These are phyloP conservation scores for Diaporthe humulicola DNA, from an alignment of 2,329 filamentous ascomycete genomes.

Conservation along the genomic window DNA sequence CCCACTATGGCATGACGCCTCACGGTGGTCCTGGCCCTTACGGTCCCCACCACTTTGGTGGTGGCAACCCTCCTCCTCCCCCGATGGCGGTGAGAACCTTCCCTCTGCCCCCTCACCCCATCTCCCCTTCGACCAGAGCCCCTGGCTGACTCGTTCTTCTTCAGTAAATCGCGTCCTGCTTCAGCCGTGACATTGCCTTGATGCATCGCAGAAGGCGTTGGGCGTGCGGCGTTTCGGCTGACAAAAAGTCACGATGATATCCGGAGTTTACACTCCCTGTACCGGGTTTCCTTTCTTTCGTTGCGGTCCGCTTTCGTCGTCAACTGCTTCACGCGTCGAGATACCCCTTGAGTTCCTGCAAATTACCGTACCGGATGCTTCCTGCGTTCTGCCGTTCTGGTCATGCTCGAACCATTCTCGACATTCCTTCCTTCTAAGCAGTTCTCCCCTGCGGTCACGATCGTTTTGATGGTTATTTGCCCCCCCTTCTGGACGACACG, in stretches of 20 bases:
- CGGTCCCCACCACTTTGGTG: conserved; percentile 62
- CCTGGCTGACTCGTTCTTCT: conserved; percentile 1
- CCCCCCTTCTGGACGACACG: conserved; percentile 27
- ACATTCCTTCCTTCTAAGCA: conserved; percentile 32
- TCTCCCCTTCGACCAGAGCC: background rate
- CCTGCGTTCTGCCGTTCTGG: conserved; percentile 30
- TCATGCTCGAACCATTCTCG: conserved; percentile 31
- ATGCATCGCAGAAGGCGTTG: conserved; percentile 42
- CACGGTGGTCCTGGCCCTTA: conserved; percentile 57
- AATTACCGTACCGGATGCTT: conserved; percentile 28
- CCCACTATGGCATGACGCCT: conserved; percentile 64
- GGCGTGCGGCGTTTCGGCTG: conserved; percentile 41
- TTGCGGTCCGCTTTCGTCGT: conserved; percentile 37
- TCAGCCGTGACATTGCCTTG: conserved; percentile 40
- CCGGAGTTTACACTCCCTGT: conserved; percentile 38
- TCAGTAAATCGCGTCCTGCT: conserved; percentile 37
- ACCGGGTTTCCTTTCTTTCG: conserved; percentile 38
- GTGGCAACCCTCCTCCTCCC: conserved; percentile 43
- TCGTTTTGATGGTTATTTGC: conserved; percentile 29
- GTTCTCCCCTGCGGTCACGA: conserved; percentile 28
- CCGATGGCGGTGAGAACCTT: conserved; percentile 40
- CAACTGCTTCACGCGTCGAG: conserved; percentile 38
- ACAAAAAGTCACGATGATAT: conserved; percentile 41
- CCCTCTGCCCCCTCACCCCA: conserved; percentile 21
- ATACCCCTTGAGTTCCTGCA: conserved; percentile 37